Base-by-base conservation (phyloP, 75 land plant genomes). In the Picea sitchensis region DNA sequence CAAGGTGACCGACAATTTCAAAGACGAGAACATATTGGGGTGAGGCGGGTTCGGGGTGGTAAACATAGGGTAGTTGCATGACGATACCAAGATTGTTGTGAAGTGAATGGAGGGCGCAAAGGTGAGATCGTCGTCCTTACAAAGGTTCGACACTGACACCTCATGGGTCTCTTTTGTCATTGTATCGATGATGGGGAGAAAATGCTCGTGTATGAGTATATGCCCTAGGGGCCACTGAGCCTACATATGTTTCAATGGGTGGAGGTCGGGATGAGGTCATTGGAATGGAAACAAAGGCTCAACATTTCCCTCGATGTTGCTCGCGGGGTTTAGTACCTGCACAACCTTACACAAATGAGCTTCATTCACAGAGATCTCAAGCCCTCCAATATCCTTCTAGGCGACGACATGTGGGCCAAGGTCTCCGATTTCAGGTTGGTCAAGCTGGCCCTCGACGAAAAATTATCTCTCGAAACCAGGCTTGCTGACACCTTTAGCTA, bases 11-110 rank as follows among this genome's bases (percentile, higher is more conserved):
- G 81, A 93, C 58, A 88, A 91, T 80, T 95, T 95, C 84, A 81
- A 86, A 15, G 91, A 91, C 78, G 78, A 84, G 69, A 91, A 85
- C 31, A 65, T 91, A 11, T 64, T 91, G 20, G 92, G 92, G 2
- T 77, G 82, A 2, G 92, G 92, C 3, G 92, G 91, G 14, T 91
- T 91, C 41, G 92, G 92, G 14, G 91, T 90, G 4, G 92, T 91
- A 14, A 89, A 91, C 79, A 86, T 82, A 65, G 98, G 98, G 12
- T 92, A 91, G 79, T 83, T 95, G 57, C 94, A 93, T 59, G 98
- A 95, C 63, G 98, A 94, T 12, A 93, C 98, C n/a, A 86, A 87
- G 82, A 95, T 95, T 63, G 98, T 96, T 9, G 98, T 95, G 14
- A 95, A 95, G 81, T 82, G 96, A 61, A 95, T 95, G 98, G 90